These are phyloP conservation scores for Lachancea kluyveri DNA, from an alignment of 805 yeast species.

Conservation along the genomic window DNA sequence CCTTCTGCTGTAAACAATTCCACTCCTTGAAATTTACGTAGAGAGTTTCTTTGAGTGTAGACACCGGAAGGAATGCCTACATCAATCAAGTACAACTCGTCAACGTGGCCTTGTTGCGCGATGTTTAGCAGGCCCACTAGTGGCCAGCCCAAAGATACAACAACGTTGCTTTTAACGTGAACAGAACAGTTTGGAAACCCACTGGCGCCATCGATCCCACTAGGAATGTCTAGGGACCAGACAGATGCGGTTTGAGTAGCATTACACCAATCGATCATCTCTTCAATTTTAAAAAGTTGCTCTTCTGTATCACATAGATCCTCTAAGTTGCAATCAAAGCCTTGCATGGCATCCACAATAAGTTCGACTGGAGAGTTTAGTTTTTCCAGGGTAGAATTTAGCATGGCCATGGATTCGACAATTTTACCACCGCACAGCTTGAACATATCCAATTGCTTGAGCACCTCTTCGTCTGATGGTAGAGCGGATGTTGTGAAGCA, in stretches of 20 bases:
- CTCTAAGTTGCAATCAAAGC: slow-evolving; percentile 46
- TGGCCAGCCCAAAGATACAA: slow-evolving; percentile 71
- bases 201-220: slow-evolving; percentile 79
- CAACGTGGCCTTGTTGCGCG: slow-evolving; percentile 7
- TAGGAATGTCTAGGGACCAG: slow-evolving; percentile 68
- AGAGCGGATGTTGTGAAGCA: slow-evolving; percentile 30
- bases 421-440: slow-evolving; percentile 64
- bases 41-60: slow-evolving; percentile 33
- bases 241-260: slow-evolving; percentile 9
- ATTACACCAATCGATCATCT: slow-evolving; percentile 65
- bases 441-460: slow-evolving; percentile 49
- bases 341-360: slow-evolving; percentile 79
- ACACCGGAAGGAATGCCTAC: slow-evolving; percentile 63
- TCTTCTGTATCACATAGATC: slow-evolving; percentile 12
- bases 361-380: slow-evolving; percentile 73
- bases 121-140: slow-evolving; percentile 44
- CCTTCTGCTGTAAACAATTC: slow-evolving; percentile 25
- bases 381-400: slow-evolving; percentile 31
- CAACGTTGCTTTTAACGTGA: slow-evolving; percentile 45
- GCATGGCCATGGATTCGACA: slow-evolving; percentile 34
- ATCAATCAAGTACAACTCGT: slow-evolving; percentile 55
- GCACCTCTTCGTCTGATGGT: slow-evolving; percentile 32
- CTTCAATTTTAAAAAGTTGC: slow-evolving; percentile 21
- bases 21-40: slow-evolving; percentile 42
- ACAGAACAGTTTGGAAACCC: slow-evolving; percentile 41